Base-by-base conservation (phyloP, 2,329 filamentous ascomycete genomes). In the Fusarium mexicanum region DNA sequence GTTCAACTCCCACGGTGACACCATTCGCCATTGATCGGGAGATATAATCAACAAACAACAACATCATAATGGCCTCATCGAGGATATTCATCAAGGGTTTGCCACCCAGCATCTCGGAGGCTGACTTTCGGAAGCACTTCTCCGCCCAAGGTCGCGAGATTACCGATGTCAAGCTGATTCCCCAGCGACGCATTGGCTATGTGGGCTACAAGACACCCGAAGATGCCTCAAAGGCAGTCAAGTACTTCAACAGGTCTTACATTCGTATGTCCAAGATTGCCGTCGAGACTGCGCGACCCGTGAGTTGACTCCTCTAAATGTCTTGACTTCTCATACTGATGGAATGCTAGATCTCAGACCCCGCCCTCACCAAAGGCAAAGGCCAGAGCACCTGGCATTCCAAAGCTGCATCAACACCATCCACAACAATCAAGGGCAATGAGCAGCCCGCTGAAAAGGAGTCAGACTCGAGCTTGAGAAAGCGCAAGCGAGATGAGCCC, bases 171-270 rank as follows among this genome's bases (percentile, higher is more conserved):
- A 97, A 97, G 88, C 90, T 98, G 81, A 94, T 98, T 80, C 90
- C 94, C 11, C 91, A 95, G 79, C 91, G 96, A 79, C 91, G 95
- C 77, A 98, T 99, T 83, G 96, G 95, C 77, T 99, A 98, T 87
- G 91, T 99, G 69, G 96, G 96, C 72, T 98, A 96, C 87, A 95
- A 94, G 84, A 93, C 90, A 59, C 86, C 93, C 20, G 91, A 96
- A 71, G 92, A 94, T 81, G 96, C 96, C 64, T 87, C 90, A 65
- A 90, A 91, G 80, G 96, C 96, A 50, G 93, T 97, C 81, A 95
- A 94, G 83, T 97, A 98, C 86, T 98, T 98, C 87, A 95, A 99
- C 87, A 94, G 91, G 81, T 92, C 95, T 73, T 99, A 95, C 84
- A 94, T 99, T 79, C 94, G 95, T 78, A 96, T 98, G 93, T 98